A percentile compares a stretch with the other conserved stretches of the same genome.
phyloP scores from a whole-genome alignment of 1,284 basidiomycete species.

The Malassezia psittaci region DNA sequence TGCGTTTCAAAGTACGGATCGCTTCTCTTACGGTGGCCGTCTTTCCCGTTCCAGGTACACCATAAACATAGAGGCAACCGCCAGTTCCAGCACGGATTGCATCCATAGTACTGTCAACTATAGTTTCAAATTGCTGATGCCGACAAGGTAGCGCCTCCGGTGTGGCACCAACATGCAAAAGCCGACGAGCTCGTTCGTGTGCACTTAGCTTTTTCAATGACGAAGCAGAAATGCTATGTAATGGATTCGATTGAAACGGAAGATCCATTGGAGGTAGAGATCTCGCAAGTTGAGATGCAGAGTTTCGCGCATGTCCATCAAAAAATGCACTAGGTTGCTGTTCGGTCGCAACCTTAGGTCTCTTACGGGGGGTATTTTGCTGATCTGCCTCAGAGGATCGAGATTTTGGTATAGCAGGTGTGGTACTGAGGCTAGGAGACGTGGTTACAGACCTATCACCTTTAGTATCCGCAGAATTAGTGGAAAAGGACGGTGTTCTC shows the following conservation, averaged over 20 bases:
- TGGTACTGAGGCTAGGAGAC: no score
- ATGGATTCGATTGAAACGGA: constrained; percentile 25
- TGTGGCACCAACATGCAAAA: constrained; percentile 83
- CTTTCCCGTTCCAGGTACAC: constrained; percentile 81
- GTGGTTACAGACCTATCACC: no score
- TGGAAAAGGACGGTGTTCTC: no score
- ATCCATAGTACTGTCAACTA: constrained; percentile 69
- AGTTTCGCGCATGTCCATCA: constrained; percentile 14
- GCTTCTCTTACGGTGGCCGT: constrained; percentile 86
- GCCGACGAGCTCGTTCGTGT: constrained; percentile 43
- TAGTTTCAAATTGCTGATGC: constrained; percentile 71
- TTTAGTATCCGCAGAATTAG: no score
- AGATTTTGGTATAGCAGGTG: no score
- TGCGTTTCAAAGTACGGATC: constrained; percentile 55
- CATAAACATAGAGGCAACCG: constrained; percentile 91
- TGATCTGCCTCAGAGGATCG: no score
- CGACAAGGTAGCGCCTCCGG: constrained; percentile 83
- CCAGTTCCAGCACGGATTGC: constrained; percentile 84
- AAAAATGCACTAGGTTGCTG: no score
- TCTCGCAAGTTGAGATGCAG: constrained; percentile 16
- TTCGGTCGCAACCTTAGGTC: no score
- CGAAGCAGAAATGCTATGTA: constrained; percentile 22
- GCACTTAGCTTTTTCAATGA: constrained; percentile 22
- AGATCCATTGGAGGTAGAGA: constrained; percentile 24
- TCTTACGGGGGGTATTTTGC: no score